Conservation (phyloP, 1,139 yeast species). For the Saccharomyces hybrid region DNA sequence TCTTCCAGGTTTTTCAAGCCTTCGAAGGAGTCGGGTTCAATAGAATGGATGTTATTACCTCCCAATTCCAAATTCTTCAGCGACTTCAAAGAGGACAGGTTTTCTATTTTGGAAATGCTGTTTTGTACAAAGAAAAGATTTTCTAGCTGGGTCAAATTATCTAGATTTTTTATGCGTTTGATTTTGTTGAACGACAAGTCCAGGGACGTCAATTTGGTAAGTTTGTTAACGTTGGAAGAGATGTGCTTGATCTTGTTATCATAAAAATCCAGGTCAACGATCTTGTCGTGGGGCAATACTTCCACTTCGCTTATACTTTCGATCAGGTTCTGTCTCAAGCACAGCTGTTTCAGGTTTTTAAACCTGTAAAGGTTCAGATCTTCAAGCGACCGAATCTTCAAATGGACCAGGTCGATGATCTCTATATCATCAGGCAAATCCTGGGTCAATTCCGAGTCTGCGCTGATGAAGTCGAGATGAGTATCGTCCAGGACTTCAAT, state of each 20-base stretch:
- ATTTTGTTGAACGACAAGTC: slow-evolving; percentile 91
- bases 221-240: slow-evolving; percentile 53
- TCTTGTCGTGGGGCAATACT: slow-evolving; percentile 44
- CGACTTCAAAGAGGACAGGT: slow-evolving; percentile 50
- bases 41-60: slow-evolving; percentile 69
- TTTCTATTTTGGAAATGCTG: slow-evolving; percentile 65
- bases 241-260: slow-evolving; percentile 89
- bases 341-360: slow-evolving; percentile 48
- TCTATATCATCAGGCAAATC: slow-evolving; percentile 58
- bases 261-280: slow-evolving; percentile 80
- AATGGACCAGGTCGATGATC: slow-evolving; percentile 68
- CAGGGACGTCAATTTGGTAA: slow-evolving; percentile 50
- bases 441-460: slow-evolving; percentile 53
- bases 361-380: slow-evolving; percentile 59
- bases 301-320: slow-evolving; percentile 67
- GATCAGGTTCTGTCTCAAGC: slow-evolving; percentile 78
- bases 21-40: slow-evolving; percentile 39
- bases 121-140: slow-evolving; percentile 84
- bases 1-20: slow-evolving; percentile 55
- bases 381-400: slow-evolving; percentile 62
- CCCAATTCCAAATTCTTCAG: slow-evolving; percentile 79
- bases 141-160: slow-evolving; percentile 51
- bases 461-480: slow-evolving; percentile 37
- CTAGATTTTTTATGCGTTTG: slow-evolving; percentile 75
- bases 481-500: slow-evolving; percentile 45